Evolutionary conservation across 78 protist species (phyloP).

Genomic region (Diacronema lutheri): DNA sequence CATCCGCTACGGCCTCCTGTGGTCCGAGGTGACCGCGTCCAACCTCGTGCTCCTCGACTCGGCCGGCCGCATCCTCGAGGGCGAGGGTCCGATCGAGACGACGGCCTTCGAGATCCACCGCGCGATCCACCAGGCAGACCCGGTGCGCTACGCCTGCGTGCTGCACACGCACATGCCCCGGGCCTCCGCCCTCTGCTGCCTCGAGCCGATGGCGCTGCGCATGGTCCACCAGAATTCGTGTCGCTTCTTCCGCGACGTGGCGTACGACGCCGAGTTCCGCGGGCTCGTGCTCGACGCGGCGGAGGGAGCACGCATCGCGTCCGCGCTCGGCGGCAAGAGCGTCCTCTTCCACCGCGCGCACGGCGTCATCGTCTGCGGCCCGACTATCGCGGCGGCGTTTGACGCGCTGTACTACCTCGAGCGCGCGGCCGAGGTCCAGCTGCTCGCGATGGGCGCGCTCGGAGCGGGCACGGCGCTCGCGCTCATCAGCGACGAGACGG

Average conservation of each 20-base stretch:
- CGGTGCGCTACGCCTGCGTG: neutral
- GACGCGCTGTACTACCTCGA: neutral
- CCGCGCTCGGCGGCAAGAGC: neutral
- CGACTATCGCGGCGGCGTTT: neutral
- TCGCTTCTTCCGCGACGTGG: neutral
- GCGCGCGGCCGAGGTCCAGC: neutral
- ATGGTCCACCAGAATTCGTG: neutral
- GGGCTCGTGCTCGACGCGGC: neutral
- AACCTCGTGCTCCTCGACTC: neutral
- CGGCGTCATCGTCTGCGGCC: neutral
- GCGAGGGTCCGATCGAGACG: neutral
- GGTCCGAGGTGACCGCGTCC: neutral
- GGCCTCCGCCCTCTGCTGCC: neutral
- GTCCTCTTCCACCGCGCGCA: neutral
- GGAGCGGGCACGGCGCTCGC: neutral
- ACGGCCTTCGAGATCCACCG: neutral
- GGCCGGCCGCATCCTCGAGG: neutral
- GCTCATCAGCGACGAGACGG: neutral
- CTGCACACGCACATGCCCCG: neutral
- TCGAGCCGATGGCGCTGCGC: neutral
- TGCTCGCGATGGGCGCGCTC: neutral
- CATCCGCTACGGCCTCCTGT: neutral
- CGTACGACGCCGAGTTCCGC: neutral
- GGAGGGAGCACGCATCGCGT: neutral
- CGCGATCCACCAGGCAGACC: neutral